Evolutionary conservation across 2,329 filamentous ascomycete species (phyloP), one percentile per base, ranked within the genome.

Genomic region (Xylariaceae sp.): DNA sequence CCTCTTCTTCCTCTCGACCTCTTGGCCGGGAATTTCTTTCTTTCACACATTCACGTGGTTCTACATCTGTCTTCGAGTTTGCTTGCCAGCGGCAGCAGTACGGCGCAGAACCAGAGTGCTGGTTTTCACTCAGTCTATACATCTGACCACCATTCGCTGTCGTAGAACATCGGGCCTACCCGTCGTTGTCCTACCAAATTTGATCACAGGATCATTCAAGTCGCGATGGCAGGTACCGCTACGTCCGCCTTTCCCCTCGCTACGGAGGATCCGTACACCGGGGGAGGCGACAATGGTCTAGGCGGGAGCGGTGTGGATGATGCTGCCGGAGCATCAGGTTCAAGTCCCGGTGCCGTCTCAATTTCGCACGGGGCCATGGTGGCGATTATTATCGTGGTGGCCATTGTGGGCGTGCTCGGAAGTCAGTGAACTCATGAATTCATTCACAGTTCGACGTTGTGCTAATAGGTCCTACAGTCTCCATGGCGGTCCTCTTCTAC

Each of bases 351-450:
- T 4, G 78, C 74, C 13, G 74, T 85, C 51, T 71, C 71, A 29
- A 65, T 93, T 17, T 87, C 84, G 2, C 79, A 72, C 29, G 84
- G 83, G 16, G 87, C 76, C 12, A 69, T 89, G 54, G 74, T 87
- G 43, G 86, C 85, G 36, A 89, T 93, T 51, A 81, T 88, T 42
- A 72, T 87, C 11, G 77, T 89, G 3, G 85, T 89, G 4, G 78
- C 79, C 9, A 61, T 77, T 11, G 79, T 87, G 8, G 74, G 80
- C 28, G 68, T 89, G 15, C 66, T 86, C 44, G 86, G 86, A 62
- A 78, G 87, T 90, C 71, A 60, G 79, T 61, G 18, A 33, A 19
- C 19, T 34, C 19, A 24, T 30, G 6, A 3, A 31, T 32, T 4
- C 37, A 30, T 38, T 18, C 12, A 39, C 41, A 43, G 42, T 11